Percentiles rank a stretch among this genome's conserved stretches.
Conservation (phyloP, 2,329 filamentous ascomycete genomes). For the Curvularia spicifera region DNA sequence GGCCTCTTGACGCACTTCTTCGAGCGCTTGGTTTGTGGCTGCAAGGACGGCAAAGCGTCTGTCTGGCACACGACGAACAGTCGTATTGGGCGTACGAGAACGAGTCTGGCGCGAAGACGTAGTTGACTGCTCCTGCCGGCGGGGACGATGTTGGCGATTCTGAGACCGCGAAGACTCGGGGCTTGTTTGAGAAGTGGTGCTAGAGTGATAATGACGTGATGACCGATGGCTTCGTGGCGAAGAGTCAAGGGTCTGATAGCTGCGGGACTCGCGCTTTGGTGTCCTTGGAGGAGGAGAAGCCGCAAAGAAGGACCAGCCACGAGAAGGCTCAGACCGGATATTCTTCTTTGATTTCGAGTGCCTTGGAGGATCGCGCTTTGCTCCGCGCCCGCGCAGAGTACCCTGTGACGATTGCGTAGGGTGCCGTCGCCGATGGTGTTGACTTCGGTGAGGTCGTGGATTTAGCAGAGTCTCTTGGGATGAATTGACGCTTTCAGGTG, state of each 20-base stretch:
- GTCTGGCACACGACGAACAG: conserved; percentile 44
- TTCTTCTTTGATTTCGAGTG: conserved; percentile 42
- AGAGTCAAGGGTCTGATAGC: conserved; percentile 38
- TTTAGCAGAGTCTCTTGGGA: conserved; percentile 47
- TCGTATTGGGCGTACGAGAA: conserved; percentile 44
- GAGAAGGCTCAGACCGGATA: conserved; percentile 32
- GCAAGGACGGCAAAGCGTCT: conserved; percentile 48
- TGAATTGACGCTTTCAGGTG: conserved; percentile 34
- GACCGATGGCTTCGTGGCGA: conserved; percentile 41
- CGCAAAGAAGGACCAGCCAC: conserved; percentile 40
- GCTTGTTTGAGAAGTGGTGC: conserved; percentile 15
- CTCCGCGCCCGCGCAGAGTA: conserved; percentile 45
- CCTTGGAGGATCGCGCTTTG: conserved; percentile 45
- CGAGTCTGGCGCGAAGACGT: conserved; percentile 33
- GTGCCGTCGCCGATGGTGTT: conserved; percentile 42
- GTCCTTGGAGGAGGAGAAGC: conserved; percentile 43
- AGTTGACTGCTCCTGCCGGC: conserved; percentile 36
- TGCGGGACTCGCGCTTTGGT: conserved; percentile 28
- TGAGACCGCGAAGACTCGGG: conserved; percentile 32
- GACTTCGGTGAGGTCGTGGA: conserved; percentile 45
- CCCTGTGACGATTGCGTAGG: conserved; percentile 44
- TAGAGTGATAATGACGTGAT: conserved; percentile 31
- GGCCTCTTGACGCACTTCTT: conserved; percentile 45
- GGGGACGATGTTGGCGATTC: conserved; percentile 36
- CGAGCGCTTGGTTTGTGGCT: conserved; percentile 47